A percentile compares a stretch with the other conserved stretches of the same genome.
Evolutionary conservation across 345 rosid genomes (phyloP).

Genomic region (Eucalyptus rudis): DNA sequence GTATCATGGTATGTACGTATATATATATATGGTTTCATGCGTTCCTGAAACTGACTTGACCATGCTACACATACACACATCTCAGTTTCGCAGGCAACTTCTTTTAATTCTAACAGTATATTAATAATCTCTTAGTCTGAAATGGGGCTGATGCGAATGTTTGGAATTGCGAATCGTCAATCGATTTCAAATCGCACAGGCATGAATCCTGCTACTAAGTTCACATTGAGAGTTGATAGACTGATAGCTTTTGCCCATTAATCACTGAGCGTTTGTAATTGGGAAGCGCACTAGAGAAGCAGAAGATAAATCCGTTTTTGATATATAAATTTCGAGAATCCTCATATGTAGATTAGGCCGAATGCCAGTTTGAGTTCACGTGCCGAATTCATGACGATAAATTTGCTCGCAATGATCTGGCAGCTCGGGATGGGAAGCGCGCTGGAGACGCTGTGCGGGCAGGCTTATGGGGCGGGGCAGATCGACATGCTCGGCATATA

Average conservation of each 20-base stretch:
- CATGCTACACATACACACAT: not conserved
- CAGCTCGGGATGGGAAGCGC: slow-evolving; percentile 99
- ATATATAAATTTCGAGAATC: not conserved
- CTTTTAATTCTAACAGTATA: not conserved
- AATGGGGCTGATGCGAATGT: not conserved
- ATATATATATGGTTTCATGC: not conserved
- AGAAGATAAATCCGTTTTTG: not conserved
- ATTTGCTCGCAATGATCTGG: not conserved
- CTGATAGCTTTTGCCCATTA: not conserved
- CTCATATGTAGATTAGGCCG: not conserved
- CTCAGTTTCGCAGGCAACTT: not conserved
- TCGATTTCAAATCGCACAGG: not conserved
- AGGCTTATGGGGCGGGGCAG: slow-evolving; percentile 83
- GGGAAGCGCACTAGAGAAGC: not conserved
- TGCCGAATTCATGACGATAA: not conserved
- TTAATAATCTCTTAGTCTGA: not conserved
- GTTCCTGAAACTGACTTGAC: not conserved
- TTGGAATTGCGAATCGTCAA: not conserved
- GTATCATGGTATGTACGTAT: slow-evolving; percentile 38
- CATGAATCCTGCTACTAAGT: not conserved
- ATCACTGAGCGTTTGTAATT: not conserved
- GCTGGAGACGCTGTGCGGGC: slow-evolving; percentile 89
- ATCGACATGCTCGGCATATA: slow-evolving; percentile 81
- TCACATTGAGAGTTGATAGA: not conserved
- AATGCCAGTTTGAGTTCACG: not conserved